Evolutionary conservation across 2,329 filamentous ascomycete species (phyloP).

Genomic region (Aspergillus terreus): DNA sequence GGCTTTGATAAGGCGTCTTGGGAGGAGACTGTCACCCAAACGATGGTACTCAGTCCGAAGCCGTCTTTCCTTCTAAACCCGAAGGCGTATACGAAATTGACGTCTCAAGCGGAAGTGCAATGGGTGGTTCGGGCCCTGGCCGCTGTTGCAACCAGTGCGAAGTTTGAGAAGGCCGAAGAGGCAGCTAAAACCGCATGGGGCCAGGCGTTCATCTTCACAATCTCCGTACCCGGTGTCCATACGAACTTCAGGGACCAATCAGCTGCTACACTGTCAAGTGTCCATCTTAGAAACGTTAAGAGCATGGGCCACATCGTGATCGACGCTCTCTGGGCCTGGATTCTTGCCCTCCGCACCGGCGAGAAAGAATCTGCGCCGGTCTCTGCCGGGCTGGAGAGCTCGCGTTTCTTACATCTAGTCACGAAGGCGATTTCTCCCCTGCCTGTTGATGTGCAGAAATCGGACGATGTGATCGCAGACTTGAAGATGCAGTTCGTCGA

Average conservation of each 20-base stretch:
- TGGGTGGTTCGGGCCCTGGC: constrained; percentile 73
- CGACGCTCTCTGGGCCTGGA: constrained; percentile 75
- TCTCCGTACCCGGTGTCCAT: constrained; percentile 61
- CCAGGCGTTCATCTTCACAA: constrained; percentile 76
- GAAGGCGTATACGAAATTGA: constrained; percentile 78
- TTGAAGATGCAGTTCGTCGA: constrained; percentile 70
- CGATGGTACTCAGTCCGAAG: constrained; percentile 69
- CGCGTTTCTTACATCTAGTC: constrained; percentile 57
- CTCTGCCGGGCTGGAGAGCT: constrained; percentile 60
- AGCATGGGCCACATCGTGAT: constrained; percentile 62
- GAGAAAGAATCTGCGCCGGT: constrained; percentile 74
- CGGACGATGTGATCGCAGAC: constrained; percentile 39
- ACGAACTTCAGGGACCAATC: constrained; percentile 63
- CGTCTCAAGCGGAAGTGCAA: constrained; percentile 67
- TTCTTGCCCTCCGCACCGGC: constrained; percentile 61
- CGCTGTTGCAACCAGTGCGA: constrained; percentile 56
- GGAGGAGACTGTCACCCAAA: constrained; percentile 58
- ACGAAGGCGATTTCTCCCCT: constrained; percentile 44
- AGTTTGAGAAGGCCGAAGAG: constrained; percentile 45
- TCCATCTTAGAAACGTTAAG: constrained; percentile 60
- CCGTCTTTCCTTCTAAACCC: constrained; percentile 82
- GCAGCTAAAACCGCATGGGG: constrained; percentile 68
- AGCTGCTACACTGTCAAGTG: constrained; percentile 56
- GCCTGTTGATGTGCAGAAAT: constrained; percentile 20
- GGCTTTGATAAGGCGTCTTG: constrained; percentile 49